phyloP scores from a whole-genome alignment of 176 grass and related monocot species.

The Lolium perenne region DNA sequence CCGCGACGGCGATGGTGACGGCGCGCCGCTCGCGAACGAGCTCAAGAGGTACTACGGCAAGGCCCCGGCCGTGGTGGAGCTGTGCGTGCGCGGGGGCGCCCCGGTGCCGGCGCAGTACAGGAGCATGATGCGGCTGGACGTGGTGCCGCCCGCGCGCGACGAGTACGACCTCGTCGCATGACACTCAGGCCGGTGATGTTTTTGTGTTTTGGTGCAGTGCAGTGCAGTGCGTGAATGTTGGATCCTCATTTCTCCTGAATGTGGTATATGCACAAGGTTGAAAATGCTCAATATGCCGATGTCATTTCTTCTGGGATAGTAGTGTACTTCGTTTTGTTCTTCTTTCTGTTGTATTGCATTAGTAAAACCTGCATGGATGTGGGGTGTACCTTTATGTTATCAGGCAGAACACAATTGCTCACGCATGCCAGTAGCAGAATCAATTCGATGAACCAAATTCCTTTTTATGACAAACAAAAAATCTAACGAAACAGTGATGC shows the following conservation, averaged over 20 bases:
- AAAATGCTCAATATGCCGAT: background rate
- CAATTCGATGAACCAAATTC: background rate
- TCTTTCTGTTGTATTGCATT: background rate
- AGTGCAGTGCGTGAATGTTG: background rate
- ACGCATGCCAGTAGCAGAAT: background rate
- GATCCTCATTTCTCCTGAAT: background rate
- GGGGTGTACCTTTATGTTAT: background rate
- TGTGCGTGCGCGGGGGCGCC: conserved; percentile 61
- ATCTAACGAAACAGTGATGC: background rate
- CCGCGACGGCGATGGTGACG: background rate
- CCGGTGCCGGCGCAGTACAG: conserved; percentile 44
- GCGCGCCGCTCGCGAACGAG: conserved; percentile 48
- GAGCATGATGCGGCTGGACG: conserved; percentile 77
- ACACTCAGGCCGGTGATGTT: background rate
- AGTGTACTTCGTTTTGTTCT: background rate
- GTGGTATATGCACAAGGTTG: background rate
- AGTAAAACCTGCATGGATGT: background rate
- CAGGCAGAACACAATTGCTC: background rate
- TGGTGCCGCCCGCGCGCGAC: conserved; percentile 58
- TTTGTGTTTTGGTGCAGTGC: background rate
- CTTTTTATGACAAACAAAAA: background rate
- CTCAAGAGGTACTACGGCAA: conserved; percentile 86
- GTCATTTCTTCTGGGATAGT: background rate
- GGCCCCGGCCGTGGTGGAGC: conserved; percentile 63
- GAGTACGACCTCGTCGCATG: conserved; percentile 76